Conservation (phyloP, 306 rosid species). For the Sindora glabra region DNA sequence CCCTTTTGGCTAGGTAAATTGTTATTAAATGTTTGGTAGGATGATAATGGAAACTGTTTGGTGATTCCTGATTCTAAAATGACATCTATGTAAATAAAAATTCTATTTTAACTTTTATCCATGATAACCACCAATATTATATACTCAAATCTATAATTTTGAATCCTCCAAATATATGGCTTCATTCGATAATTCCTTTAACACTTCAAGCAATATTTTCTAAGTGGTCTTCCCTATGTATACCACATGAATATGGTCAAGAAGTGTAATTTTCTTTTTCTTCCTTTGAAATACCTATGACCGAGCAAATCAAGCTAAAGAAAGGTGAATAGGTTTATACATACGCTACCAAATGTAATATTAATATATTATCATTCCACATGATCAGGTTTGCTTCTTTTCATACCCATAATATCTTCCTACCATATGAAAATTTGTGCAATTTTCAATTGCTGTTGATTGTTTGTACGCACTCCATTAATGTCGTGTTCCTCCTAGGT, state of each 20-base stretch:
- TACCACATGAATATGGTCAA: no score
- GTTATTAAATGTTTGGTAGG: neutral
- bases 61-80: no score
- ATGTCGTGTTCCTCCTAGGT: conserved; percentile 71
- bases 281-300: neutral
- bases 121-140: no score
- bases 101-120: no score
- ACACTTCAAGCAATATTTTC: no score
- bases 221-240: no score
- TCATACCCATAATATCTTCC: neutral
- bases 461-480: conserved; percentile 72
- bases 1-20: neutral
- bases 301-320: neutral
- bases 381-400: neutral
- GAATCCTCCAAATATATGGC: no score
- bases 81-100: no score
- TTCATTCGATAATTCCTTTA: no score
- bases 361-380: neutral
- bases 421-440: conserved; percentile 18
- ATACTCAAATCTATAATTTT: no score
- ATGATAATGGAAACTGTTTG: neutral
- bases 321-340: neutral
- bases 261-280: no score
- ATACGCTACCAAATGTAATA: no score
- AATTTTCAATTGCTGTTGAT: conserved; percentile 43